Base-by-base conservation (phyloP, 2,329 filamentous ascomycete species). In the Diaporthe ilicicola region DNA sequence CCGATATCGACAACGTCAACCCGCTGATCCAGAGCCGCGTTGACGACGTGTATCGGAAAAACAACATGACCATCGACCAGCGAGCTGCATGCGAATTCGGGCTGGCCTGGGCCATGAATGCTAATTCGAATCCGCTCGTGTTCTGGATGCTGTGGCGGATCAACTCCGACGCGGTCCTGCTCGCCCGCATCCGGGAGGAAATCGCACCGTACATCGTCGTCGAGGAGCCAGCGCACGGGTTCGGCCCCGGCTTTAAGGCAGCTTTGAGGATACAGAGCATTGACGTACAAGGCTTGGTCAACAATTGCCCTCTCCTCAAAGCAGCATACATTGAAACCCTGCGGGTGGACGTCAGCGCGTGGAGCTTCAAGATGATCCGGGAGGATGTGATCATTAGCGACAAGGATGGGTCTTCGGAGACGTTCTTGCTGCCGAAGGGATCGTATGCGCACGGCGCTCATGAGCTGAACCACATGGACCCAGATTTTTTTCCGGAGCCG, bases 91-190 rank as follows among this genome's bases (percentile, higher is more conserved):
- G 75, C 55, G 82, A 84, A 34, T 70, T 83, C 13, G 79, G 74
- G 3, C 76, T 81, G 64, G 77, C 79, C 19, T 85, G 78, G 83
- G 79, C 76, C 27, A 76, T 83, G 37, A 82, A 81, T 62, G 78
- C 80, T 29, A 82, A 82, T 68, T 78, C 82, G 2, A 79, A 82
- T 39, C 77, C 79, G 1, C 76, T 84, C 37, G 76, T 80, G 4
- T 77, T 79, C 7, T 86, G 84, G 84, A 78, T 84, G 73, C 74
- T 85, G 0, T 80, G 81, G 66, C 81, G 85, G 62, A 75, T 85
- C 12, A 80, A 79, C 70, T 78, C 79, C 12, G 81, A 84, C 27
- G 75, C 78, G 0, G 77, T 81, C 13, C 78, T 85, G 3, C 76
- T 84, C 1, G 76, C 75, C 37, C 77, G 81, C 29, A 76, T 85